Percentiles rank a stretch among this genome's conserved stretches.
Evolutionary conservation across 495 filamentous ascomycete species (phyloP).

Genomic region (Evansstolkia leycettana): DNA sequence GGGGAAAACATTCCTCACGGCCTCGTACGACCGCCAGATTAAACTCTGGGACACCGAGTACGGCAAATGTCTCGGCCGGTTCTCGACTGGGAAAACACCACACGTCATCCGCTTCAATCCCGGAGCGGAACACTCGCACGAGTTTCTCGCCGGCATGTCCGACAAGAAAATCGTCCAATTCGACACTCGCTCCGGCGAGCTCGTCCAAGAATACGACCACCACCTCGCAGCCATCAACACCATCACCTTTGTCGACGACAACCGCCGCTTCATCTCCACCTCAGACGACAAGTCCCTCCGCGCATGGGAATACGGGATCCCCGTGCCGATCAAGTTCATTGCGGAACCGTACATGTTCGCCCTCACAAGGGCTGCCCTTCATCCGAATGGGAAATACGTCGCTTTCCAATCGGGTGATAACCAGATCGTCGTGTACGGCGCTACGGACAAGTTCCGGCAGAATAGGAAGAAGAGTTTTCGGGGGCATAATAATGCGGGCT

Average conservation of each 20-base stretch:
- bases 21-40: slow-evolving; percentile 84
- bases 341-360: slow-evolving; percentile 96
- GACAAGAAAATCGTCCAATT: slow-evolving; percentile 99
- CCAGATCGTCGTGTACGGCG: slow-evolving; percentile 90
- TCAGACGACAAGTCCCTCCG: slow-evolving; percentile 92
- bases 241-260: slow-evolving; percentile 89
- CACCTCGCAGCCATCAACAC: slow-evolving; percentile 96
- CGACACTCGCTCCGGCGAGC: slow-evolving; percentile 71
- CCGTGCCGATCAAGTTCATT: slow-evolving; percentile 79
- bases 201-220: slow-evolving; percentile 97
- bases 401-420: slow-evolving; percentile 90
- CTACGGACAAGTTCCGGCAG: slow-evolving; percentile 88
- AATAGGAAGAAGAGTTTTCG: slow-evolving; percentile 95
- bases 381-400: slow-evolving; percentile 85
- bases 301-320: slow-evolving; percentile 97
- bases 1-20: slow-evolving; percentile 84
- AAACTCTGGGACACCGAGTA: slow-evolving; percentile 98
- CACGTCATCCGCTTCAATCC: slow-evolving; percentile 95
- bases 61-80: slow-evolving; percentile 71
- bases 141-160: slow-evolving; percentile 92
- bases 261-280: slow-evolving; percentile 93
- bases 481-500: slow-evolving; percentile 90
- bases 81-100: slow-evolving; percentile 85
- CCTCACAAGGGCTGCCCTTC: slow-evolving; percentile 65
- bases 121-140: slow-evolving; percentile 55